Evolutionary conservation across 2,329 filamentous ascomycete genomes (phyloP), one percentile per base, ranked within the genome.

Genomic region (Colletotrichum aenigma): DNA sequence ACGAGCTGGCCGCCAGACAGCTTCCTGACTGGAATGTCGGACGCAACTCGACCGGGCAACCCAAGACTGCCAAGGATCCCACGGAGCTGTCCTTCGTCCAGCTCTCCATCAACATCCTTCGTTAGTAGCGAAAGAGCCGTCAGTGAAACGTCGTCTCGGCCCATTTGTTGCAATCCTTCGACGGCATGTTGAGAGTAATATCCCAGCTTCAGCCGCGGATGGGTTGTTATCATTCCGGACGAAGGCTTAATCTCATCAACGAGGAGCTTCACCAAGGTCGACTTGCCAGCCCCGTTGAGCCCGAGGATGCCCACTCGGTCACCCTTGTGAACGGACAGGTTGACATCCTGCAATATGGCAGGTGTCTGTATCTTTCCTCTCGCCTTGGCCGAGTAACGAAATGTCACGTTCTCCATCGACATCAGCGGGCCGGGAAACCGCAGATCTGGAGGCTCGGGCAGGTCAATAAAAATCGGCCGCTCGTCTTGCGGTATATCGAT

Each of bases 141-240:
- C 7, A 94, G 83, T 2, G 83, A 81, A 1, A 89, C 86, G 7
- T 89, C 86, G 2, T 80, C 78, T 0, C 82, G 82, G 0, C 91
- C 93, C 30, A 64, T 48, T 3, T 85, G 81, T 77, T 93, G 91
- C 7, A 97, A 87, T 7, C 89, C 88, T 78, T 96, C 93, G 6
- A 96, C 93, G 0, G 94, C 93, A 79, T 96, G 93, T 81, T 97
- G 95, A 6, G 94, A 94, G 84, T 96, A 97, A 81, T 95, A 95
- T 2, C 93, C 94, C 62, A 95, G 83, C 77, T 90, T 92, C 12
- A 95, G 86, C 24, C 94, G 89, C 0, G 95, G 90, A 82, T 97
- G 95, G 0, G 88, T 88, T 1, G 90, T 89, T 3, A 94, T 85
- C 0, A 87, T 91, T 1, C 95, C 94, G 4, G 88, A 87, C 0